Conservation (phyloP, 1,284 basidiomycete species). For the Cutaneotrichosporon mucoides region DNA sequence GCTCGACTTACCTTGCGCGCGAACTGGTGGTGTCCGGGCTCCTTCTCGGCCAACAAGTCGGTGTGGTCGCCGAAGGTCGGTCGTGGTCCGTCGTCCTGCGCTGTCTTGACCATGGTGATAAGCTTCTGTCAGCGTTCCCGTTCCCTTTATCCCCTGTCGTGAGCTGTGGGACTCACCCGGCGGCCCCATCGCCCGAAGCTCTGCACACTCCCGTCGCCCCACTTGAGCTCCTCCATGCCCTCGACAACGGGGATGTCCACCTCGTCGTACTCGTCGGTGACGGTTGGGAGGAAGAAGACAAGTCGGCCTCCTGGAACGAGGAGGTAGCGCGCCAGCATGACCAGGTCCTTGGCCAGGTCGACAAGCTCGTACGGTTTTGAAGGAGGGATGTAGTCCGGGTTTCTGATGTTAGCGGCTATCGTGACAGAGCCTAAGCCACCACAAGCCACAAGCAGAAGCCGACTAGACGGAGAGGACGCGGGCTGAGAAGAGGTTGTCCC, state of each 20-base stretch:
- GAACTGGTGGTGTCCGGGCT: slow-evolving; percentile 45
- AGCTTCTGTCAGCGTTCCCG: slow-evolving; percentile 60
- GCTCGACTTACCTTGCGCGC: slow-evolving; percentile 22
- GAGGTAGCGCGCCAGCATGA: slow-evolving; percentile 75
- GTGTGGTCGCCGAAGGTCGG: slow-evolving; percentile 40
- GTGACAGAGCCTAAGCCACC: too few relatives aligned
- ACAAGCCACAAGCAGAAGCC: too few relatives aligned
- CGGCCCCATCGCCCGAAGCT: slow-evolving; percentile 95
- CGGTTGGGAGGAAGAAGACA: slow-evolving; percentile 92
- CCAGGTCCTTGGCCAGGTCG: slow-evolving; percentile 72
- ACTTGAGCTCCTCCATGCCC: slow-evolving; percentile 65
- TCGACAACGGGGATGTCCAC: slow-evolving; percentile 71
- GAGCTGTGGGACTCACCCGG: slow-evolving; percentile 61
- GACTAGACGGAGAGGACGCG: too few relatives aligned
- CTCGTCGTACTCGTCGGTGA: slow-evolving; percentile 82
- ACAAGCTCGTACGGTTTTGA: slow-evolving; percentile 92
- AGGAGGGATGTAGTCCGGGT: slow-evolving; percentile 73
- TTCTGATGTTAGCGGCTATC: slow-evolving; percentile 43
- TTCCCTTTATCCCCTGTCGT: background rate
- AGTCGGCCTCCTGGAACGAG: slow-evolving; percentile 81
- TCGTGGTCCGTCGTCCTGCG: slow-evolving; percentile 45
- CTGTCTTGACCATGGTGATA: slow-evolving; percentile 78
- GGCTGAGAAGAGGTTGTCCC: too few relatives aligned
- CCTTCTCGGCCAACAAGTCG: slow-evolving; percentile 21
- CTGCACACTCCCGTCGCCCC: slow-evolving; percentile 85